Base-by-base conservation (phyloP, 2,329 filamentous ascomycete genomes). In the Fusarium proliferatum region DNA sequence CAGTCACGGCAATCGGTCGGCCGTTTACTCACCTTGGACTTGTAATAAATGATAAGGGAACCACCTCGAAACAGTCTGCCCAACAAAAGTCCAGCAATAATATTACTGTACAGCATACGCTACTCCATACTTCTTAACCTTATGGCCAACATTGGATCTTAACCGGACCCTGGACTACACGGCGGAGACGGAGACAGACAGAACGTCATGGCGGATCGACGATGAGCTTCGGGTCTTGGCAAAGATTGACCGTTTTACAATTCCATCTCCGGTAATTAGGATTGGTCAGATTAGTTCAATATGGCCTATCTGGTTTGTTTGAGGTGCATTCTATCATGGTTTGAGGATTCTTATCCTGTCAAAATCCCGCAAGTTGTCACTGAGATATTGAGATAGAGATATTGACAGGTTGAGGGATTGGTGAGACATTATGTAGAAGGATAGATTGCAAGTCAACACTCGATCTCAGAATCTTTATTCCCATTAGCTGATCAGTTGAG, bases 141-240 rank as follows among this genome's bases (percentile, higher is more conserved):
- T 71, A 51, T 49, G 51, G 61, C 70, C 56, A 71, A 65, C 53
- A 51, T 67, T 66, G 61, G 61, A 73, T 67, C 71, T 69, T 51
- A 42, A 59, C 46, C 51, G 57, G 52, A 65, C 66, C 67, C 67
- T 69, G 67, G 65, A 59, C 64, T 67, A 63, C 59, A 61, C 64
- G 66, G 69, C 69, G 70, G 70, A 59, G 61, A 56, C 39, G 21
- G 42, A 39, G 45, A 33, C 51, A 67, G 62, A 46, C 23, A 64
- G 61, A 51, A 57, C 71, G 71, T 74, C 71, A 74, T 74, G 67
- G 61, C 71, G 52, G 71, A 72, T 74, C 71, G 67, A 62, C 71
- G 68, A 74, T 72, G 71, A 61, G 56, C 51, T 59, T 71, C 60
- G 43, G 19, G 68, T 72, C 71, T 74, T 74, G 71, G 71, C 71